phyloP scores from a whole-genome alignment of 148 eudicot species.

The Persicaria tinctoria region DNA sequence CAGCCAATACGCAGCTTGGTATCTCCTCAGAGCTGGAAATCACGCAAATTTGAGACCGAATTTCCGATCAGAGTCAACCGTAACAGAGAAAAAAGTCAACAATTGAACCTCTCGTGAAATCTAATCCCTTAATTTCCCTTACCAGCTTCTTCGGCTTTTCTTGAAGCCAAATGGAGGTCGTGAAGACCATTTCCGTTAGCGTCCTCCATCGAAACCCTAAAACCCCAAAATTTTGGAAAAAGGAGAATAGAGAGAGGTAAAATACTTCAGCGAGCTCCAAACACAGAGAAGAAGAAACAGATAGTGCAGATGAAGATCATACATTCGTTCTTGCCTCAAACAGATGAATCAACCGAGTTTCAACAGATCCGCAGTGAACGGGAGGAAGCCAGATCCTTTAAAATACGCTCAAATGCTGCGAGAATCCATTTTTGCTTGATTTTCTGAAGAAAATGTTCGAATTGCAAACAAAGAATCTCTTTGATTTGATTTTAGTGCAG shows the following conservation, averaged over 20 bases:
- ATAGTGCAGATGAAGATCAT: constrained; percentile 6
- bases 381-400: neutral
- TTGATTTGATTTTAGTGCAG: neutral
- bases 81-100: neutral
- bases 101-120: constrained; percentile 6
- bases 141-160: constrained; percentile 97
- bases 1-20: constrained; percentile 72
- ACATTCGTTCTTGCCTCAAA: neutral
- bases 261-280: neutral
- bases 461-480: neutral
- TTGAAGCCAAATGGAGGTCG: constrained; percentile 65
- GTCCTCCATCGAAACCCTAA: constrained; percentile 50
- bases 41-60: neutral
- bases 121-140: neutral
- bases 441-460: neutral
- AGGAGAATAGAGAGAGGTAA: neutral
- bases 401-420: constrained; percentile 2
- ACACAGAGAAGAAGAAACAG: neutral
- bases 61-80: neutral
- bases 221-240: neutral
- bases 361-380: neutral
- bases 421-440: neutral
- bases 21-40: constrained; percentile 58
- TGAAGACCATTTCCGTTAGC: constrained; percentile 31
- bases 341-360: neutral